Conservation (phyloP, 2,329 filamentous ascomycete genomes). For the Elsinoe australis region DNA sequence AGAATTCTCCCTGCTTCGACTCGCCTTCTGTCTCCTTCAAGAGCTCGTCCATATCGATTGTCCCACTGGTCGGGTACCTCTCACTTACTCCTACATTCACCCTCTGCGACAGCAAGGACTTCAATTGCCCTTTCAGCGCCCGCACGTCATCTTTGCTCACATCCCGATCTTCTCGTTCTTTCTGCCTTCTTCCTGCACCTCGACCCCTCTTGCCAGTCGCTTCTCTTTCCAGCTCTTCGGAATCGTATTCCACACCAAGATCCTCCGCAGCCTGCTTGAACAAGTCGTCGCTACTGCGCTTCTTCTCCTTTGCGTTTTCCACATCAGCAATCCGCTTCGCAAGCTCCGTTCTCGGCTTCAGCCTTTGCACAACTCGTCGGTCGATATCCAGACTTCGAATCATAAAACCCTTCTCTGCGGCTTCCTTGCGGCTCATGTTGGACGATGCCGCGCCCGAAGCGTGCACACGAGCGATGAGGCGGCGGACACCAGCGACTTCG, state of each 20-base stretch:
- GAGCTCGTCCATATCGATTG: conserved; percentile 71
- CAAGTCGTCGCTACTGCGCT: conserved; percentile 75
- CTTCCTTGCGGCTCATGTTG: conserved; percentile 42
- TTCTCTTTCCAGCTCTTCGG: conserved; percentile 67
- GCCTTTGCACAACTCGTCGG: conserved; percentile 63
- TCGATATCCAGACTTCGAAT: conserved; percentile 80
- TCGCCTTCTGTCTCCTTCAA: conserved; percentile 40
- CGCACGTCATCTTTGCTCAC: conserved; percentile 68
- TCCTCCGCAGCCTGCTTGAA: conserved; percentile 79
- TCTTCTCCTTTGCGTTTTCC: conserved; percentile 77
- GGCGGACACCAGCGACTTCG: conserved; percentile 75
- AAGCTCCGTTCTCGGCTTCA: conserved; percentile 69
- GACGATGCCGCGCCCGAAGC: conserved; percentile 42
- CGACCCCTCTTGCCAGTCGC: conserved; percentile 51
- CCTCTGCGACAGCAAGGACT: conserved; percentile 59
- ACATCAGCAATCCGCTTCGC: conserved; percentile 85
- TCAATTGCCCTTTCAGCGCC: conserved; percentile 63
- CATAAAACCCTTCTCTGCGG: conserved; percentile 49
- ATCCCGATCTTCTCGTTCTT: conserved; percentile 61
- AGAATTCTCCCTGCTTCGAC: conserved; percentile 56
- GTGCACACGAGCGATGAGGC: conserved; percentile 84
- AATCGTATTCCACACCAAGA: conserved; percentile 87
- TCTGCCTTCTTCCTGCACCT: conserved; percentile 64
- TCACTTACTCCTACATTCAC: conserved; percentile 86
- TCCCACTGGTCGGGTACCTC: conserved; percentile 72